Conservation (phyloP, 2,329 filamentous ascomycete genomes). For the Beauveria scarabaeidicola region DNA sequence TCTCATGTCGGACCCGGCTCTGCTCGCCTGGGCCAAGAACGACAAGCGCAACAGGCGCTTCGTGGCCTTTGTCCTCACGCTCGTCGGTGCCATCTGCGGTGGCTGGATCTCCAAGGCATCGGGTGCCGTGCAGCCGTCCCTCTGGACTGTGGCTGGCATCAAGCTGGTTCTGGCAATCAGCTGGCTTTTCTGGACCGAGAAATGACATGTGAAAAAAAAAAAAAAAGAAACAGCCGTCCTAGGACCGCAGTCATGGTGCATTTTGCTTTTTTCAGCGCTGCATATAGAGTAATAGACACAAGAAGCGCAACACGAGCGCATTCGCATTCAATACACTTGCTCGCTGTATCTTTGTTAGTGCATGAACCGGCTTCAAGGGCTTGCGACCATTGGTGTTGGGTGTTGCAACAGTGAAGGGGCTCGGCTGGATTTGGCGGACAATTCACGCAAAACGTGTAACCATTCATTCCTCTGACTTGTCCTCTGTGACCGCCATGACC, state of each 20-base stretch:
- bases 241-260: background rate
- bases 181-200: conserved; percentile 26
- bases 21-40: conserved; percentile 36
- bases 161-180: conserved; percentile 32
- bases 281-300: conserved; percentile 10
- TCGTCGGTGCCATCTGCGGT: conserved; percentile 38
- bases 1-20: conserved; percentile 39
- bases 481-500: background rate
- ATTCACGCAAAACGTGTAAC: background rate
- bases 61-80: conserved; percentile 34
- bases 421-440: background rate
- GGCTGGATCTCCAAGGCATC: conserved; percentile 39
- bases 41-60: conserved; percentile 41
- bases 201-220: background rate
- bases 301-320: background rate
- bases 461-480: background rate
- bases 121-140: conserved; percentile 30
- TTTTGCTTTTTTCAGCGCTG: conserved; percentile 6
- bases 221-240: background rate
- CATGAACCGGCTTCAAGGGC: background rate
- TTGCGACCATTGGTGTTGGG: background rate
- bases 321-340: background rate
- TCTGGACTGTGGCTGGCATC: conserved; percentile 38
- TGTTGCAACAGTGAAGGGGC: background rate
- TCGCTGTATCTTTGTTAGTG: background rate